Percentiles rank a stretch among this genome's conserved stretches.
Evolutionary conservation across 768 basidiomycete genomes (phyloP).

Genomic region (Lactifluus pinguis): DNA sequence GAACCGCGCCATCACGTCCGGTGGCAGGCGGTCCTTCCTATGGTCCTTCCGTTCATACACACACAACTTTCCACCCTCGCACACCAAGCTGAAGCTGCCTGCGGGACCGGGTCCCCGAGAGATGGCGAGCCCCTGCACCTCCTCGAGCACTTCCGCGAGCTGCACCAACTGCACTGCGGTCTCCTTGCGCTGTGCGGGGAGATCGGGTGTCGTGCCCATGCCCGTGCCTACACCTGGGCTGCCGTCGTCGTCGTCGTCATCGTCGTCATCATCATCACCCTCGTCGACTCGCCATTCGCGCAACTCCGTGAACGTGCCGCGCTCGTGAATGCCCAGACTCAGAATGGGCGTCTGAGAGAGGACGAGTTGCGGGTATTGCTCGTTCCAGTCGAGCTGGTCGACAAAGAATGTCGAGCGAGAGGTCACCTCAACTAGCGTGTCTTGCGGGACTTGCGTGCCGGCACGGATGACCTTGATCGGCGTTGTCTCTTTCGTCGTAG

Average conservation of each 20-base stretch:
- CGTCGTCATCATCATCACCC: too few relatives aligned
- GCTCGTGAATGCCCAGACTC: slow-evolving; percentile 48
- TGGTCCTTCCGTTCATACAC: background rate
- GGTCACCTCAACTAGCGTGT: slow-evolving; percentile 26
- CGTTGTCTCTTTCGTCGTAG: background rate
- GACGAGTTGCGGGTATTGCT: slow-evolving; percentile 56
- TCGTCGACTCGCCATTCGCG: slow-evolving; percentile 32
- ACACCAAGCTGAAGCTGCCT: slow-evolving; percentile 5
- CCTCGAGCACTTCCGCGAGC: slow-evolving; percentile 10
- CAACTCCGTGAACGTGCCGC: slow-evolving; percentile 44
- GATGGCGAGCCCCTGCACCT: slow-evolving; percentile 11
- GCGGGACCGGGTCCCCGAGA: slow-evolving; percentile 5
- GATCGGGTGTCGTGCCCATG: background rate
- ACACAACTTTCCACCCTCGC: background rate
- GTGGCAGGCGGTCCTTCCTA: slow-evolving; percentile 2
- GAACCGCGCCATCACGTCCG: slow-evolving; percentile 2
- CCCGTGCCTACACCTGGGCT: background rate
- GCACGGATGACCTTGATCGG: slow-evolving; percentile 8
- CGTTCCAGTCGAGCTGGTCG: slow-evolving; percentile 43
- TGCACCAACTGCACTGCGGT: slow-evolving; percentile 1
- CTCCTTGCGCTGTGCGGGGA: background rate
- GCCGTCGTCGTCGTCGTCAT: too few relatives aligned
- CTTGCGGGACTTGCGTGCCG: slow-evolving; percentile 14
- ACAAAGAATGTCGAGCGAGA: slow-evolving; percentile 23
- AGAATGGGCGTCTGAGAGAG: slow-evolving; percentile 59